A percentile compares a stretch with the other conserved stretches of the same genome.
Evolutionary conservation across 2,329 filamentous ascomycete species (phyloP).

Genomic region (Pochonia chlamydosporia): DNA sequence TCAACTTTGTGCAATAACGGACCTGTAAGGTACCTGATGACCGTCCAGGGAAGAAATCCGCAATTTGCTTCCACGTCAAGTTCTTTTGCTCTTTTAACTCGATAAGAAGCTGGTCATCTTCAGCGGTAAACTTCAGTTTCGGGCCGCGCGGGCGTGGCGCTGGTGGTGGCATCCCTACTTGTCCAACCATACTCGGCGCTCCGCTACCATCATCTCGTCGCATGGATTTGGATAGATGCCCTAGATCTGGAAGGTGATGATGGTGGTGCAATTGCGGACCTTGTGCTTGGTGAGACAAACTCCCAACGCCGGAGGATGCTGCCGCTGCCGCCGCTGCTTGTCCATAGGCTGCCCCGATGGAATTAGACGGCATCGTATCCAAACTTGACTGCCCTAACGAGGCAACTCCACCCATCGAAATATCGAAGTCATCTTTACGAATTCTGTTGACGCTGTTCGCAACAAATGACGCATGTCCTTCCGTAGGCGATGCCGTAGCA

Average conservation of each 20-base stretch:
- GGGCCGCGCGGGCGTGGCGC: slow-evolving; percentile 76
- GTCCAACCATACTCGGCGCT: slow-evolving; percentile 79
- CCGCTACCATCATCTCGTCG: slow-evolving; percentile 54
- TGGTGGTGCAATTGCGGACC: slow-evolving; percentile 58
- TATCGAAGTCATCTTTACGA: slow-evolving; percentile 53
- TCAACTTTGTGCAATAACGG: slow-evolving; percentile 90
- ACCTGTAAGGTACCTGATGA: slow-evolving; percentile 90
- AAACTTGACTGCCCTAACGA: slow-evolving; percentile 51
- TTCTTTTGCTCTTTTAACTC: slow-evolving; percentile 93
- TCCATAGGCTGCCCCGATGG: slow-evolving; percentile 46
- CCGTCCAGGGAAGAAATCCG: slow-evolving; percentile 88
- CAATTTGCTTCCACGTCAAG: slow-evolving; percentile 95
- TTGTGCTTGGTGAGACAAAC: slow-evolving; percentile 4
- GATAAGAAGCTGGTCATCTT: slow-evolving; percentile 82
- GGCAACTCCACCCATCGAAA: slow-evolving; percentile 43
- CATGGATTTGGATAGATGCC: slow-evolving; percentile 62
- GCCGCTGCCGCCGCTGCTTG: slow-evolving; percentile 32
- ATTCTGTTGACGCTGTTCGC: slow-evolving; percentile 42
- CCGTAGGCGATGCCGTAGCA: slow-evolving; percentile 37
- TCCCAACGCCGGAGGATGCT: slow-evolving; percentile 9
- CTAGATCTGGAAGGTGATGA: slow-evolving; percentile 70
- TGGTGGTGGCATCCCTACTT: slow-evolving; percentile 79
- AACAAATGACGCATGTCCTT: slow-evolving; percentile 24
- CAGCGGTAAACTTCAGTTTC: slow-evolving; percentile 89
- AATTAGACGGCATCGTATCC: slow-evolving; percentile 47